phyloP scores from a whole-genome alignment of 2,329 filamentous ascomycete species.

The Didymella exigua region DNA sequence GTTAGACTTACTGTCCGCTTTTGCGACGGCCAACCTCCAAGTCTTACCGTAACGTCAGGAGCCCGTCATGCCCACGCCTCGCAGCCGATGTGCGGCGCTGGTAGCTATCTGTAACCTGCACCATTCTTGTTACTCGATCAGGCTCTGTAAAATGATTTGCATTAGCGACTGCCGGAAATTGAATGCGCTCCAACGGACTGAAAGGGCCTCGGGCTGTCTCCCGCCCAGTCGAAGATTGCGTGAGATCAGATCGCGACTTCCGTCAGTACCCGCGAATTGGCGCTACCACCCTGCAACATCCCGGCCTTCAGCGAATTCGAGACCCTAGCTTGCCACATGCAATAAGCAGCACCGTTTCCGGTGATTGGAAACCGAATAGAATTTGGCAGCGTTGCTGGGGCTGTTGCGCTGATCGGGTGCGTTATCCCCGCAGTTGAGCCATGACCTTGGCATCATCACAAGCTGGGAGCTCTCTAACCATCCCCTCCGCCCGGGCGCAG shows the following conservation, averaged over 20 bases:
- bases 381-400: slow-evolving; percentile 6
- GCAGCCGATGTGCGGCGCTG: slow-evolving; percentile 1
- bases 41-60: no score
- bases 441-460: slow-evolving; percentile 45
- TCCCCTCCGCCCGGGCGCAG: slow-evolving; percentile 37
- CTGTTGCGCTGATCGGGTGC: slow-evolving; percentile 27
- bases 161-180: slow-evolving; percentile 1
- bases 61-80: neutral
- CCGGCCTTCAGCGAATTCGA: slow-evolving; percentile 8
- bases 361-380: slow-evolving; percentile 6
- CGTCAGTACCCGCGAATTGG: slow-evolving; percentile 33
- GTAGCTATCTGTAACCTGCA: neutral
- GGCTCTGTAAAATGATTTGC: slow-evolving; percentile 9
- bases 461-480: slow-evolving; percentile 33
- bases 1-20: neutral
- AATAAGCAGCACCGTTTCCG: slow-evolving; percentile 10
- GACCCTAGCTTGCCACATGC: slow-evolving; percentile 16
- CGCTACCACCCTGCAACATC: slow-evolving; percentile 32
- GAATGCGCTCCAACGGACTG: neutral
- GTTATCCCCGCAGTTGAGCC: slow-evolving; percentile 35
- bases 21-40: neutral
- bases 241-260: slow-evolving; percentile 25
- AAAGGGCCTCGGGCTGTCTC: slow-evolving; percentile 2
- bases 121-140: slow-evolving; percentile 16
- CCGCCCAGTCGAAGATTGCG: slow-evolving; percentile 7